Conservation (phyloP, 2,329 filamentous ascomycete species). For the Coniosporium tulheliwenetii region DNA sequence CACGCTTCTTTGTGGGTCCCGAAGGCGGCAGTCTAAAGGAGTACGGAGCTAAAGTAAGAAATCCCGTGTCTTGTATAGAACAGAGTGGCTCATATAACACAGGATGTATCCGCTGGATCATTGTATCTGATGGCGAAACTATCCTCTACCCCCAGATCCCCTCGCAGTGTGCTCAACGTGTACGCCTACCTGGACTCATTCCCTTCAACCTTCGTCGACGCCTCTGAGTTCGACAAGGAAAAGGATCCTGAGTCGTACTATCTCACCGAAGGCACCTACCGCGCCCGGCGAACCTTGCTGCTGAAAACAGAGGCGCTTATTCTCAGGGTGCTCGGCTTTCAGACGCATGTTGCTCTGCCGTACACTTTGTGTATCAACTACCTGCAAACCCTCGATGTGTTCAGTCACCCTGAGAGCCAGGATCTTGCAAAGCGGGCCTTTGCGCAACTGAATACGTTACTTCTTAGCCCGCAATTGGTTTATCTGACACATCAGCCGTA, state of each 20-base stretch:
- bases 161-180: constrained; percentile 69
- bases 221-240: constrained; percentile 11
- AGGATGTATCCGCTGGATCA: constrained; percentile 70
- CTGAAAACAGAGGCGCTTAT: constrained; percentile 64
- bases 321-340: constrained; percentile 61
- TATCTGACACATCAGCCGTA: constrained; percentile 88
- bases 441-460: constrained; percentile 68
- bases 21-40: constrained; percentile 31
- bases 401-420: constrained; percentile 26
- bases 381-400: constrained; percentile 70
- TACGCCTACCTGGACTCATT: constrained; percentile 65
- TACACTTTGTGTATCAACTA: constrained; percentile 83
- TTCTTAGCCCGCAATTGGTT: constrained; percentile 75
- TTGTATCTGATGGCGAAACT: constrained; percentile 75
- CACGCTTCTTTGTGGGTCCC: constrained; percentile 61
- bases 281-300: constrained; percentile 45
- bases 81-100: constrained; percentile 2
- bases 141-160: constrained; percentile 58
- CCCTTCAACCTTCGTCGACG: constrained; percentile 38
- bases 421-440: constrained; percentile 48
- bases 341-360: constrained; percentile 72
- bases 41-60: constrained; percentile 42
- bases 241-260: constrained; percentile 27
- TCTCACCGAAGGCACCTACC: constrained; percentile 59
- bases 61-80: not conserved